These are phyloP conservation scores for Saturnispora dispora DNA, from an alignment of 805 yeast species.

Conservation along the genomic window DNA sequence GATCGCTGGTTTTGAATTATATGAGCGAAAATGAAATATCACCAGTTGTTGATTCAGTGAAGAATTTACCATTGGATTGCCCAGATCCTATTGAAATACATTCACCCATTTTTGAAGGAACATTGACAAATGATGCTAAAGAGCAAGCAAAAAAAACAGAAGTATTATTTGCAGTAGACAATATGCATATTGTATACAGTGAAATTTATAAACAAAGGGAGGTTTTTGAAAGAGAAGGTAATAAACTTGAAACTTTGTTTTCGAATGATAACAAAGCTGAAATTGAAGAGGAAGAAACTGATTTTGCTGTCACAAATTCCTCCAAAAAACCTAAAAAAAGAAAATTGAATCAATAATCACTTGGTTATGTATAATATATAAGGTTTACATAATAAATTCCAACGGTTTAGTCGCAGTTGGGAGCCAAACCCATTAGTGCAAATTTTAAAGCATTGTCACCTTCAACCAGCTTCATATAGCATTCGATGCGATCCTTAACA, in stretches of 20 bases:
- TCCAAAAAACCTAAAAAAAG: constrained; percentile 3
- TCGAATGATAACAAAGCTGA: constrained; percentile 20
- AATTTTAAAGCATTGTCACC: constrained; percentile 54
- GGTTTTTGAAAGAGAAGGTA: constrained; percentile 24
- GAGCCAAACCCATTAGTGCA: constrained; percentile 70
- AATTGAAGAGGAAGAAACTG: constrained; percentile 6
- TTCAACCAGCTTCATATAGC: constrained; percentile 56
- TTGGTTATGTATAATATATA: background rate
- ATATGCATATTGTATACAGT: constrained; percentile 43
- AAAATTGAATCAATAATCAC: background rate
- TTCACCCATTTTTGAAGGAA: constrained; percentile 20
- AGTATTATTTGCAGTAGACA: constrained; percentile 54
- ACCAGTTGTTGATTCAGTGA: constrained; percentile 1
- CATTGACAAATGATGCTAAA: constrained; percentile 10
- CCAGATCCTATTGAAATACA: constrained; percentile 13
- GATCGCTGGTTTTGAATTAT: constrained; percentile 9
- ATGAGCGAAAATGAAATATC: constrained; percentile 17
- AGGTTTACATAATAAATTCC: background rate
- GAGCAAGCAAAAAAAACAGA: constrained; percentile 20
- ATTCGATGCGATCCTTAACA: constrained; percentile 48
- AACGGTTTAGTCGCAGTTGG: constrained; percentile 34
- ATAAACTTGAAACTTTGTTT: constrained; percentile 21
- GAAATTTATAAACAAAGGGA: constrained; percentile 32
- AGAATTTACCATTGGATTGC: constrained; percentile 13
- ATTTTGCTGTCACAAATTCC: background rate